Evolutionary conservation across 768 basidiomycete genomes (phyloP).

Genomic region (Clitopilus hobsonii): DNA sequence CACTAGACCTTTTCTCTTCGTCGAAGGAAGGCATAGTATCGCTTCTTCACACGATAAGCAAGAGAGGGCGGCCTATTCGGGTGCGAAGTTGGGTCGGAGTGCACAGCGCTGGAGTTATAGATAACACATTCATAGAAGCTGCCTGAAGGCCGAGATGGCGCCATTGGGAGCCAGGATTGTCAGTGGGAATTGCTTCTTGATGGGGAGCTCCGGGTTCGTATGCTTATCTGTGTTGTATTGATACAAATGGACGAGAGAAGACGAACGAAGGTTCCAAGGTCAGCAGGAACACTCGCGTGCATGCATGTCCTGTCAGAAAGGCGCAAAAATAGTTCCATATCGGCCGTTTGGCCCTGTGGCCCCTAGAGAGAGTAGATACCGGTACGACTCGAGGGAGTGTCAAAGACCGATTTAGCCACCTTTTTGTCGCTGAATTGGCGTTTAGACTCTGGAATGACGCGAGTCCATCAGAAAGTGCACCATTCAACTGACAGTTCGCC

Average conservation of each 20-base stretch:
- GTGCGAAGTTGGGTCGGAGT: neutral
- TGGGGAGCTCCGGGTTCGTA: slow-evolving; percentile 1
- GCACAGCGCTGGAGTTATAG: neutral
- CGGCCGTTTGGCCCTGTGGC: neutral
- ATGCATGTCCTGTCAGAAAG: too few relatives aligned
- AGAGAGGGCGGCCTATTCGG: neutral
- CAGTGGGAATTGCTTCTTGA: slow-evolving; percentile 8
- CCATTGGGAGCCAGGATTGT: slow-evolving; percentile 14
- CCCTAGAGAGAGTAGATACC: too few relatives aligned
- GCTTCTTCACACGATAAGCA: too few relatives aligned
- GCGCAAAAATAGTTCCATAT: too few relatives aligned
- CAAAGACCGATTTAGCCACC: too few relatives aligned
- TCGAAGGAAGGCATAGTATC: slow-evolving; percentile 16
- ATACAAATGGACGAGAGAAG: neutral
- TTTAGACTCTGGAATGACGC: slow-evolving; percentile 1
- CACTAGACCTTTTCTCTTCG: neutral
- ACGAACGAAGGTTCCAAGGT: too few relatives aligned
- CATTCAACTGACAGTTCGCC: neutral
- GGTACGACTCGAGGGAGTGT: too few relatives aligned
- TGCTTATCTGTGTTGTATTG: neutral
- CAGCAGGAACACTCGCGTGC: too few relatives aligned
- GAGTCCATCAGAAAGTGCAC: slow-evolving; percentile 3
- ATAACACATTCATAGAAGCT: slow-evolving; percentile 1
- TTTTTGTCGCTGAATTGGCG: neutral
- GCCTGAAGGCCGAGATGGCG: slow-evolving; percentile 9